Evolutionary conservation across 495 filamentous ascomycete species (phyloP).

Genomic region (Talaromyces adpressus): DNA sequence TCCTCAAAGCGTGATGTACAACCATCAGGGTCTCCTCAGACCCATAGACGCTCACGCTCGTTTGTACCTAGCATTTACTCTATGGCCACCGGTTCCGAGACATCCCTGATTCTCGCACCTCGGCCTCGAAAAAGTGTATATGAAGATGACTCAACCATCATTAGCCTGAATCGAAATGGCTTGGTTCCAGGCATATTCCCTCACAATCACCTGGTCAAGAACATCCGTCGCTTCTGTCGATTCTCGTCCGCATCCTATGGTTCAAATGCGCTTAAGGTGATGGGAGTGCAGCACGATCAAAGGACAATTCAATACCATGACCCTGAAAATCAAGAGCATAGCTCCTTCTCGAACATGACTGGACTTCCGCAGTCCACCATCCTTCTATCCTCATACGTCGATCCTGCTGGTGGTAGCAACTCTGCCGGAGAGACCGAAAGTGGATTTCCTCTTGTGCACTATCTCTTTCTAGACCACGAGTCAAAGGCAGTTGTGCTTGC

Average conservation of each 20-base stretch:
- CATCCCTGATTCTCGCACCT: constrained; percentile 55
- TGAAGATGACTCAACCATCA: constrained; percentile 47
- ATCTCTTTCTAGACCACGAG: constrained; percentile 69
- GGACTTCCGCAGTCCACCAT: constrained; percentile 61
- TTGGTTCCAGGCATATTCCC: constrained; percentile 60
- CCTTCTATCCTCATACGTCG: constrained; percentile 67
- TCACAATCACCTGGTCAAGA: constrained; percentile 56
- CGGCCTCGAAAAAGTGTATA: constrained; percentile 46
- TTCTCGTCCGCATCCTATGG: constrained; percentile 76
- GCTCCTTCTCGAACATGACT: constrained; percentile 65
- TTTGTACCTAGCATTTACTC: constrained; percentile 63
- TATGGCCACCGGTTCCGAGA: constrained; percentile 55
- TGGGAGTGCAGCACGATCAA: constrained; percentile 53
- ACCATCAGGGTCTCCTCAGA: not conserved
- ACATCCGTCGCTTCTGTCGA: constrained; percentile 67
- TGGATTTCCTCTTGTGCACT: constrained; percentile 74
- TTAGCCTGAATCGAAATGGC: constrained; percentile 49
- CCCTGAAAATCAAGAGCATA: constrained; percentile 55
- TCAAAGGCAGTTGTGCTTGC: constrained; percentile 72
- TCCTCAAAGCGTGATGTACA: constrained; percentile 8
- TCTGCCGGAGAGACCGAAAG: constrained; percentile 62
- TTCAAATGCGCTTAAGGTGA: constrained; percentile 58
- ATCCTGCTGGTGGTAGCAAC: constrained; percentile 68
- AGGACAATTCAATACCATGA: constrained; percentile 29
- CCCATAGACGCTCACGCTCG: constrained; percentile 12